A percentile compares a stretch with the other conserved stretches of the same genome.
These are phyloP conservation scores for Blastomyces emzantsi DNA, from an alignment of 2,329 filamentous ascomycete genomes.

Conservation along the genomic window DNA sequence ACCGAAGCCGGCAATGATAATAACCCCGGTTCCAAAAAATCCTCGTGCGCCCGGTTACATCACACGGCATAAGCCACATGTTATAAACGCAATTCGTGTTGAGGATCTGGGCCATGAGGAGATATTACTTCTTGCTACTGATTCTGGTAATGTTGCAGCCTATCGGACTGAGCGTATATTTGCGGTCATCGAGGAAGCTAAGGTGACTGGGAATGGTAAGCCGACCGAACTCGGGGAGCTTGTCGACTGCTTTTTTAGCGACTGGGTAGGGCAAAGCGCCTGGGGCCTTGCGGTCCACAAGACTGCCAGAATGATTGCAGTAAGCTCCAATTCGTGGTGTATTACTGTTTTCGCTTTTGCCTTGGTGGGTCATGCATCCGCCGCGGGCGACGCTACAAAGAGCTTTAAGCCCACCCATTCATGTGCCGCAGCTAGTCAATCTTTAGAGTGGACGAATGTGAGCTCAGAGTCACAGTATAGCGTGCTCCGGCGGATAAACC, in stretches of 20 bases:
- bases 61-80: conserved; percentile 46
- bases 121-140: conserved; percentile 57
- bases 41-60: conserved; percentile 45
- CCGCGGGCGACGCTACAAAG: conserved; percentile 17
- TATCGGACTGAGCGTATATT: conserved; percentile 54
- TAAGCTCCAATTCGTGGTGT: conserved; percentile 62
- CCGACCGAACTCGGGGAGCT: conserved; percentile 20
- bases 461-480: conserved; percentile 11
- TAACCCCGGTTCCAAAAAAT: conserved; percentile 36
- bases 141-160: conserved; percentile 65
- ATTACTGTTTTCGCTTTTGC: conserved; percentile 54
- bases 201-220: neutral
- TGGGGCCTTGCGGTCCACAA: conserved; percentile 85
- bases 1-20: conserved; percentile 32
- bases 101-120: conserved; percentile 62
- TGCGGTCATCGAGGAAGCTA: conserved; percentile 33
- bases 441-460: conserved; percentile 28
- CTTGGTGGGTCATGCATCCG: conserved; percentile 33
- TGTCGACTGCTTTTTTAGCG: conserved; percentile 55
- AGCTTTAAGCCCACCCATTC: too few relatives aligned
- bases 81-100: conserved; percentile 59
- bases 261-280: conserved; percentile 67
- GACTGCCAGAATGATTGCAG: conserved; percentile 72
- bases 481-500: neutral
- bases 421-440: conserved; percentile 15